Evolutionary conservation across 2,329 filamentous ascomycete genomes (phyloP), one percentile per base, ranked within the genome.

Genomic region (Fusarium sp.): DNA sequence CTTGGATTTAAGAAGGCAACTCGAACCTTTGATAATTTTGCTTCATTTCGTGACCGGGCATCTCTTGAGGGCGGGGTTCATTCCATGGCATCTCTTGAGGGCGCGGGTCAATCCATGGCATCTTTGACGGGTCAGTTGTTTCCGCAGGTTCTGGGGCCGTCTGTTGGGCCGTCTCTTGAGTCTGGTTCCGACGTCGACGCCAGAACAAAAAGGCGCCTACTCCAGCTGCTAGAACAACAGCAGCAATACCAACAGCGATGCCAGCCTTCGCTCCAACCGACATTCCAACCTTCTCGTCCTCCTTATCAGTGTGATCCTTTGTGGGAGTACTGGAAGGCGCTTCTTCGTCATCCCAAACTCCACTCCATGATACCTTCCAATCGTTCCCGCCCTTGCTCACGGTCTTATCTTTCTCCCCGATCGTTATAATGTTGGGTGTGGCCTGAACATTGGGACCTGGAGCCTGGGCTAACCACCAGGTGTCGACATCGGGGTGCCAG

Each of bases 401-500:
- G 3, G 21, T 49, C 14, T 45, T 39, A 4, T 65, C 23, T n/a
- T 33, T 48, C 10, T 35, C 21, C 4, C 41, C 27, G 6, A 67
- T 66, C 1, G 60, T 47, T 4, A 46, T 39, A 5, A 55, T 23
- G 6, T 54, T 56, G 2, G 55, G n/a, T 1, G 57, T 47, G 4
- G 25, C 40, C 9, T 58, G 56, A 5, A 63, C 48, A 3, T 45
- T 27, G 35, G 61, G 47, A 15, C 63, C 63, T 2, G 63, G 66
- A 1, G 66, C 59, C 18, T 69, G 63, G 2, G 66, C 59, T 39
- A 69, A 11, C 66, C 66, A 69, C 66, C 63, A 69, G 5, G 46
- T 52, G 9, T 54, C n/a, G 67, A 76, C 41, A 10, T 47, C 29
- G 6, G 45, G 45, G 36, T 75, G 73, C 76, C 78, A 82, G 62